Evolutionary conservation across 2,329 filamentous ascomycete genomes (phyloP).

Genomic region (Didymella sp.): DNA sequence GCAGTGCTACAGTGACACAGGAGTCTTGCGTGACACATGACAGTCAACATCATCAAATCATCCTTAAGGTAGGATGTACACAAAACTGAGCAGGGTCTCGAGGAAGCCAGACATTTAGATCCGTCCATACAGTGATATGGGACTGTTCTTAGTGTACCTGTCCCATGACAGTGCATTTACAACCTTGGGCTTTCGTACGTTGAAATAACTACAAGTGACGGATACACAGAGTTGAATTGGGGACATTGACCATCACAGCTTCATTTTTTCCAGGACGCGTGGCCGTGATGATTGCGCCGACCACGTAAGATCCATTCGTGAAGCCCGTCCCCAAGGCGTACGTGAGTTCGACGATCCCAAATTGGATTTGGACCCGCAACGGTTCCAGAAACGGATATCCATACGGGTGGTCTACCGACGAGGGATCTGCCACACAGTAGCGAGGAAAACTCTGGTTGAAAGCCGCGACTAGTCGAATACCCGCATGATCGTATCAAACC

Average conservation of each 20-base stretch:
- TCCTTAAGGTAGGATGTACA: background rate
- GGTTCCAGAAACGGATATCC: background rate
- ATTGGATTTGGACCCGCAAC: conserved; percentile 3
- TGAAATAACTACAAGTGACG: background rate
- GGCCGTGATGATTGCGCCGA: background rate
- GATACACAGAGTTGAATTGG: background rate
- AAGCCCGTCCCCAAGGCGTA: background rate
- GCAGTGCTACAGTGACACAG: conserved; percentile 3
- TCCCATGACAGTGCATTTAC: background rate
- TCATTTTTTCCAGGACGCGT: background rate
- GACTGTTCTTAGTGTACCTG: background rate
- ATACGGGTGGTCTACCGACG: conserved; percentile 11
- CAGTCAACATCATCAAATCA: background rate
- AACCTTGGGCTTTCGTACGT: background rate
- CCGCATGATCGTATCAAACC: conserved; percentile 2
- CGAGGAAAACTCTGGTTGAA: background rate
- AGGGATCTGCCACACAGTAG: background rate
- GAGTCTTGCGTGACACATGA: conserved; percentile 7
- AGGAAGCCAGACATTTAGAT: background rate
- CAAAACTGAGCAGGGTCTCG: background rate
- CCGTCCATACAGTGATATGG: background rate
- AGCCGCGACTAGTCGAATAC: conserved; percentile 1
- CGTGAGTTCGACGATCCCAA: background rate
- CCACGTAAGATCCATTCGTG: background rate
- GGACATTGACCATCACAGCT: background rate